Base-by-base conservation (phyloP, 257 asterid genomes). In the Fraxinus excelsior region DNA sequence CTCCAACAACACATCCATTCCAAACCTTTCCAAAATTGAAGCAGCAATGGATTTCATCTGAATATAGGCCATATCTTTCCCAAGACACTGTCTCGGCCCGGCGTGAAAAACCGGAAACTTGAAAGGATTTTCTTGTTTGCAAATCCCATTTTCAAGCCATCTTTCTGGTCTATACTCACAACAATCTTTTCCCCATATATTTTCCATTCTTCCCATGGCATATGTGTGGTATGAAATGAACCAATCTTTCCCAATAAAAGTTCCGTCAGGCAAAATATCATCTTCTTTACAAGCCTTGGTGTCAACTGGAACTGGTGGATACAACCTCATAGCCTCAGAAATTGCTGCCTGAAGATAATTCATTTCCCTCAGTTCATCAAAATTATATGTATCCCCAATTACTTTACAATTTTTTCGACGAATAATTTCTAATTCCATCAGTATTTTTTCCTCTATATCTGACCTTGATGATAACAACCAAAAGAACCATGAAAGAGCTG, bases 41-140 rank as follows among this genome's bases (percentile, higher is more conserved):
- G 99, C 97, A 13, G 88, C 96, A 53, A 95, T 89, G 38, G 90
- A 88, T 70, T 95, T 95, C 99, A 95, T 95, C 87, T 95, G 97
- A 77, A 93, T 90, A 67, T 88, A 91, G 1, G 99, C 98, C 99
- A 95, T 87, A 8, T 95, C 99, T 74, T 93, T 95, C 72, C 97
- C 98, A 0, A 95, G 86, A 75, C 98, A 95, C 87, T 86, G 87
- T 82, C 99, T 86, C 74, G 96, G 97, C 25, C 99, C 99, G 0
- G 86, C 99, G 38, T 93, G 97, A 77, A 95, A 95, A 3, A 91
- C 84, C 34, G 87, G 91, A 23, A 94, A 86, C 73, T 60, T n/a
- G n/a, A n/a, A n/a, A n/a, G n/a, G n/a, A n/a, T n/a, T 93, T 64
- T 90, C 97, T 40, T 85, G 91, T 44, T 71, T 90, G 28, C 83